phyloP scores from a whole-genome alignment of 2,329 filamentous ascomycete species.

The Alternaria gansuensis region DNA sequence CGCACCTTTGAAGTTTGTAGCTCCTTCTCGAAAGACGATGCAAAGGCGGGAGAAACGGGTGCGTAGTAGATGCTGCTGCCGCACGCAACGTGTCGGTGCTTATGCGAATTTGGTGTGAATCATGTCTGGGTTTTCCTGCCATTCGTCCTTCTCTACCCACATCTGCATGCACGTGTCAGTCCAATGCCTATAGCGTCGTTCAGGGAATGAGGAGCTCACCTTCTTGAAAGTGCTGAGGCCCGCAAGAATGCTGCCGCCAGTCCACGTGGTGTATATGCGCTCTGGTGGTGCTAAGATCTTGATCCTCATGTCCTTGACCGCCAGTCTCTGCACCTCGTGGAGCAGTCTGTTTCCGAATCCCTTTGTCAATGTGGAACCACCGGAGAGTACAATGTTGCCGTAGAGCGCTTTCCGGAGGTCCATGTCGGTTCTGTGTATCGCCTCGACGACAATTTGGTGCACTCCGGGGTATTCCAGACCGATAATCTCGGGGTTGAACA shows the following conservation, averaged over 20 bases:
- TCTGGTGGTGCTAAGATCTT: constrained; percentile 99
- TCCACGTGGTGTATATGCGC: constrained; percentile 99
- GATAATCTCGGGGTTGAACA: constrained; percentile 97
- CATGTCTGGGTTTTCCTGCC: constrained; percentile 99
- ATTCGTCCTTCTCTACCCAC: constrained; percentile 99
- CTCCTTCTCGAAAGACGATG: constrained; percentile 36
- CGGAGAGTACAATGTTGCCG: constrained; percentile 95
- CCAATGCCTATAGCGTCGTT: constrained; percentile 18
- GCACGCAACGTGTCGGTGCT: constrained; percentile 42
- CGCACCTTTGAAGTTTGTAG: constrained; percentile 40
- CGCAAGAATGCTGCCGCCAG: constrained; percentile 95
- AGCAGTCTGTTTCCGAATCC: constrained; percentile 94
- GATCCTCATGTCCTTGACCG: constrained; percentile 99
- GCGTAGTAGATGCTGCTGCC: constrained; percentile 37
- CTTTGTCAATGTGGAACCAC: constrained; percentile 94
- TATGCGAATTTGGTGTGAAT: constrained; percentile 97
- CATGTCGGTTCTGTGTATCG: constrained; percentile 93
- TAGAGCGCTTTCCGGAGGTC: constrained; percentile 94
- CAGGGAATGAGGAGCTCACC: constrained; percentile 62
- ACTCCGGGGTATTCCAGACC: constrained; percentile 96
- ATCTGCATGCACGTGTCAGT: constrained; percentile 69
- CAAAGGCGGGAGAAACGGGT: constrained; percentile 44
- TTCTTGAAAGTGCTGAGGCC: constrained; percentile 98
- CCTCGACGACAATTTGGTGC: constrained; percentile 96
- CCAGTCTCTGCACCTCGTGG: constrained; percentile 89